phyloP scores from a whole-genome alignment of 257 asterid species.

The Solanum rostratum region DNA sequence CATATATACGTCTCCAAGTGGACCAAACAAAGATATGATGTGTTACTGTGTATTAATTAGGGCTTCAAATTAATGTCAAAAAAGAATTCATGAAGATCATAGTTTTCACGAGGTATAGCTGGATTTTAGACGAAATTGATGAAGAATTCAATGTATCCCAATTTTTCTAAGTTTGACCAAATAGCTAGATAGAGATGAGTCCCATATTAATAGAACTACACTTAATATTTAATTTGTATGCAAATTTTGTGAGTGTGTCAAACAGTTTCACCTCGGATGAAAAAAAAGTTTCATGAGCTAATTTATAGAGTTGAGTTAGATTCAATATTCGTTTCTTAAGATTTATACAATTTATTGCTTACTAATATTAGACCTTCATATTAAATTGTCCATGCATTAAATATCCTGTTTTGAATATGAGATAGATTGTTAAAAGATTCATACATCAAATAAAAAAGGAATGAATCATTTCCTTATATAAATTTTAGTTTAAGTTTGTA shows the following conservation, averaged over 20 bases:
- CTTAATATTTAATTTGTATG: neutral
- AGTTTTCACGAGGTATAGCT: neutral
- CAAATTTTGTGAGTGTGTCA: neutral
- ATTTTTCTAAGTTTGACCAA: neutral
- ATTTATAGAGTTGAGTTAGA: neutral
- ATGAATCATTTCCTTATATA: neutral
- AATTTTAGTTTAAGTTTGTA: neutral
- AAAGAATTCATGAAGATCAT: neutral
- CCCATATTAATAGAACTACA: neutral
- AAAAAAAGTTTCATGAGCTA: neutral
- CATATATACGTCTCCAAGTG: neutral
- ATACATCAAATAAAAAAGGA: neutral
- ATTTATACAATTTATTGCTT: neutral
- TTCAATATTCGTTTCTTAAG: neutral
- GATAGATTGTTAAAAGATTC: neutral
- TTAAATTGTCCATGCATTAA: neutral
- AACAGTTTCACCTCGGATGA: neutral
- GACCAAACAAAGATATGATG: neutral
- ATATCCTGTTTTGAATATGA: neutral
- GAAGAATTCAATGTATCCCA: neutral
- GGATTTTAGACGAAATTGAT: neutral
- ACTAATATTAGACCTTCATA: neutral
- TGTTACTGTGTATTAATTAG: neutral
- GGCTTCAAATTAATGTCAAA: neutral
- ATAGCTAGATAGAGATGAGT: neutral